phyloP scores from a whole-genome alignment of 176 grass and related monocot species.

The barley (Hordeum vulgare) region MorexV3_pseudomolecules_assembly NC_058520.1:332670918-332671417 shows the following conservation, averaged over 20 bases:
- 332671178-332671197: slow-evolving; percentile 46
- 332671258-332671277: background rate
- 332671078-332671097: background rate
- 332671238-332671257: slow-evolving; percentile 10
- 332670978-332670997: slow-evolving; percentile 52
- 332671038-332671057: slow-evolving; percentile 49
- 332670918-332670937: slow-evolving; percentile 32
- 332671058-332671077: slow-evolving; percentile 5
- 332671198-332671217: slow-evolving; percentile 31
- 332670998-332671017: slow-evolving; percentile 90
- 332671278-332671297: background rate
- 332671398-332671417: slow-evolving; percentile 2
- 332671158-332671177: slow-evolving; percentile 70
- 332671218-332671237: slow-evolving; percentile 32
- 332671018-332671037: slow-evolving; percentile 87
- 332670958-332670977: slow-evolving; percentile 65
- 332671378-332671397: slow-evolving; percentile 70
- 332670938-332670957: slow-evolving; percentile 45
- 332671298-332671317: background rate
- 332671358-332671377: slow-evolving; percentile 57
- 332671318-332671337: background rate
- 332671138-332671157: slow-evolving; percentile 61
- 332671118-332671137: slow-evolving; percentile 71
- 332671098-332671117: slow-evolving; percentile 14
- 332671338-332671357: slow-evolving; percentile 7